Evolutionary conservation across 192 early-diverging fungal species (phyloP).

Genomic region (Physocladia obscura): DNA sequence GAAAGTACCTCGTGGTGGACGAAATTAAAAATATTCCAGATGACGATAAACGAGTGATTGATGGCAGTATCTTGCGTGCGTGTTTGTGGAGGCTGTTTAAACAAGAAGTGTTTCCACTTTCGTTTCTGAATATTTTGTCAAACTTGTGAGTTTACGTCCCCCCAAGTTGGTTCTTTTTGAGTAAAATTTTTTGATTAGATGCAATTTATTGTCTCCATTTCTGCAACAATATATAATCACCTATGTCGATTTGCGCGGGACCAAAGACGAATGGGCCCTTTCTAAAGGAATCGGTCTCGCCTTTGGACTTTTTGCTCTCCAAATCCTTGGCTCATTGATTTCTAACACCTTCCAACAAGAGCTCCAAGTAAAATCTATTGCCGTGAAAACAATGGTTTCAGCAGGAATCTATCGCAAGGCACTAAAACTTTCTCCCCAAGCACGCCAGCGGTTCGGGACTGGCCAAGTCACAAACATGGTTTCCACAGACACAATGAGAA

Average conservation of each 20-base stretch:
- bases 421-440: conserved; percentile 48
- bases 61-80: not conserved
- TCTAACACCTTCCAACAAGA: not conserved
- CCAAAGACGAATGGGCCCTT: not conserved
- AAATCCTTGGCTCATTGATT: not conserved
- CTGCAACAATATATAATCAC: conserved; percentile 45
- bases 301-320: conserved; percentile 1
- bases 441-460: conserved; percentile 49
- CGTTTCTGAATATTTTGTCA: conserved; percentile 33
- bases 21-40: not conserved
- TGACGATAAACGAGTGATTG: not conserved
- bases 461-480: conserved; percentile 21
- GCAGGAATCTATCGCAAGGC: conserved; percentile 60
- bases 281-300: conserved; percentile 1
- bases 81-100: conserved; percentile 2
- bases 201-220: conserved; percentile 41
- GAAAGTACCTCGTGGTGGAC: not conserved
- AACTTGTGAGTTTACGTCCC: conserved; percentile 27
- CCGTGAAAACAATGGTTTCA: conserved; percentile 46
- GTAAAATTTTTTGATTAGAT: not conserved
- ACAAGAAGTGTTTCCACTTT: conserved; percentile 14
- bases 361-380: conserved; percentile 27
- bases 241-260: conserved; percentile 15
- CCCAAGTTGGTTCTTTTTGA: not conserved
- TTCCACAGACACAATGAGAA: conserved; percentile 16